These are phyloP conservation scores for Periconia macrospinosa DNA, from an alignment of 2,329 filamentous ascomycete species.

Conservation along the genomic window DNA sequence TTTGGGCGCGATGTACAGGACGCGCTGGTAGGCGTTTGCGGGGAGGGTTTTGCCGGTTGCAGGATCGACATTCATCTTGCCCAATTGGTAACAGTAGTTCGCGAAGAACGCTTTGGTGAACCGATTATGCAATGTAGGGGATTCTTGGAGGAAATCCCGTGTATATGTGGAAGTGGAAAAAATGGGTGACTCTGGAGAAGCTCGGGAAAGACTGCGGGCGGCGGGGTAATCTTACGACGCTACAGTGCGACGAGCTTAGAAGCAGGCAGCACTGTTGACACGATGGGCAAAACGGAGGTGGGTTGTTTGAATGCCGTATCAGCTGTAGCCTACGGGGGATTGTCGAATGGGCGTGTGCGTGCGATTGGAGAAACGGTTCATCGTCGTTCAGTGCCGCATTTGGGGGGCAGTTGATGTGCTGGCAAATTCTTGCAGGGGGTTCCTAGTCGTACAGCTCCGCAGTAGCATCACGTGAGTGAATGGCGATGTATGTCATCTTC, in stretches of 20 bases:
- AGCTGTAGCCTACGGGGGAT: constrained; percentile 23
- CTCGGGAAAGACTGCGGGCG: not conserved
- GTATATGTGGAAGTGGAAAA: not conserved
- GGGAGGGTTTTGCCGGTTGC: constrained; percentile 70
- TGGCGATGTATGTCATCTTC: not conserved
- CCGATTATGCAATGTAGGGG: too few relatives aligned
- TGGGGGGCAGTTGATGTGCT: constrained; percentile 37
- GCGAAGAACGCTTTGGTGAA: not conserved
- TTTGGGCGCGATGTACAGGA: constrained; percentile 73
- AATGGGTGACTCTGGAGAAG: not conserved
- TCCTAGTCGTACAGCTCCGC: constrained; percentile 11
- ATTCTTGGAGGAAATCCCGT: not conserved
- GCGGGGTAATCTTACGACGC: constrained; percentile 5
- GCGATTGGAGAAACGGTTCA: constrained; percentile 31
- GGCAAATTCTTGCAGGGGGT: constrained; percentile 29
- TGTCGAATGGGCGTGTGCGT: constrained; percentile 31
- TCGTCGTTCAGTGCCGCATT: constrained; percentile 14
- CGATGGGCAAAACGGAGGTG: constrained; percentile 8
- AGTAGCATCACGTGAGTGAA: constrained; percentile 10
- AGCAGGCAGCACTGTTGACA: constrained; percentile 7
- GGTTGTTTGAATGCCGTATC: constrained; percentile 1
- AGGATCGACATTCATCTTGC: constrained; percentile 68
- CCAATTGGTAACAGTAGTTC: not conserved
- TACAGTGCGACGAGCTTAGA: not conserved
- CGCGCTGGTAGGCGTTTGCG: constrained; percentile 77